Percentiles rank a stretch among this genome's conserved stretches.
phyloP scores from a whole-genome alignment of 2,329 filamentous ascomycete genomes.

The Nannizziopsis arthrosporioides region DNA sequence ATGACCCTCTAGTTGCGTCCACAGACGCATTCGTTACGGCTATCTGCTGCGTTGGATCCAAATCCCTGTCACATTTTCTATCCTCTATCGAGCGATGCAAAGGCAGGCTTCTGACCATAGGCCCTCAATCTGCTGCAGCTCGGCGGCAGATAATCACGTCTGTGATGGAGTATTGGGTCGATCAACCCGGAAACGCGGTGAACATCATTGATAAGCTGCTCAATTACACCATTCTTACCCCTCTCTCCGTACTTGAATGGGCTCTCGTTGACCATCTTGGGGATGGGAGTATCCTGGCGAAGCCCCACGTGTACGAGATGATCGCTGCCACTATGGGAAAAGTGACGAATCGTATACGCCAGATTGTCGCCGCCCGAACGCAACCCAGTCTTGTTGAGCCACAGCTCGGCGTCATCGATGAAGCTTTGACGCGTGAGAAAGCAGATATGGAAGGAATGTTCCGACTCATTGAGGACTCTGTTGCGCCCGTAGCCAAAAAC shows the following conservation, averaged over 20 bases:
- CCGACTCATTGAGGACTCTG: slow-evolving; percentile 63
- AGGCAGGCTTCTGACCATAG: slow-evolving; percentile 70
- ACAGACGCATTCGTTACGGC: slow-evolving; percentile 90
- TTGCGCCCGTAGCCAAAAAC: slow-evolving; percentile 52
- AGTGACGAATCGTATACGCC: slow-evolving; percentile 73
- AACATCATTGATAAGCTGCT: slow-evolving; percentile 92
- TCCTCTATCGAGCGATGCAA: slow-evolving; percentile 94
- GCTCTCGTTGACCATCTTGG: slow-evolving; percentile 57
- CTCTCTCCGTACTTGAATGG: slow-evolving; percentile 79
- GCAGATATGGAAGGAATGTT: slow-evolving; percentile 69
- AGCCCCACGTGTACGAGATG: slow-evolving; percentile 76
- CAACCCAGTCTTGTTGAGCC: slow-evolving; percentile 43
- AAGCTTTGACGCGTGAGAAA: slow-evolving; percentile 57
- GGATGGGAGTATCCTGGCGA: slow-evolving; percentile 56
- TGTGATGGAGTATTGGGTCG: slow-evolving; percentile 84
- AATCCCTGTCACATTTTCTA: slow-evolving; percentile 89
- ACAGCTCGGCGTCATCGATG: slow-evolving; percentile 50
- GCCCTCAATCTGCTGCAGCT: slow-evolving; percentile 60
- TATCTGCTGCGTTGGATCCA: slow-evolving; percentile 86
- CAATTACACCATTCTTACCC: slow-evolving; percentile 90
- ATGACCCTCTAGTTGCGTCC: slow-evolving; percentile 68
- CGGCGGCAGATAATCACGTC: slow-evolving; percentile 80
- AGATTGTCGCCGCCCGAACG: slow-evolving; percentile 57
- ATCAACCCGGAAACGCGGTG: slow-evolving; percentile 82
- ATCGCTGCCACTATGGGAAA: slow-evolving; percentile 80